Percentiles rank a stretch among this genome's conserved stretches.
Conservation (phyloP, 2,329 filamentous ascomycete genomes). For the Epichloe glyceriae region DNA sequence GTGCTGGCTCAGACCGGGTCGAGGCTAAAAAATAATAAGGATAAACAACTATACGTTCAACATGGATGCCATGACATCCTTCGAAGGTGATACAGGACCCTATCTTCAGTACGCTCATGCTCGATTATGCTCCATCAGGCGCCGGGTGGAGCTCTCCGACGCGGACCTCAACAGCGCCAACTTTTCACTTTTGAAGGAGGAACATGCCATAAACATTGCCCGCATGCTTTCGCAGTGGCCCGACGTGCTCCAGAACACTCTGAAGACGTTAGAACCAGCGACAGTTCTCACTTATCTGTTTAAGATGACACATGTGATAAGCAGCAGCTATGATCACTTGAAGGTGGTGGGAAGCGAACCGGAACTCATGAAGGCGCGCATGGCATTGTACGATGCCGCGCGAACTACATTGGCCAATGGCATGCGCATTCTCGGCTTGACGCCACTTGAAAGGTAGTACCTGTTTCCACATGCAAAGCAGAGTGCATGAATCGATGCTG, state of each 20-base stretch:
- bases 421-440: constrained; percentile 69
- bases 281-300: constrained; percentile 51
- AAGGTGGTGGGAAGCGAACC: constrained; percentile 69
- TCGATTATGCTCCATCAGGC: constrained; percentile 52
- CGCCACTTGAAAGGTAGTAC: constrained; percentile 49
- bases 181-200: constrained; percentile 54
- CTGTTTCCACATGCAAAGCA: neutral
- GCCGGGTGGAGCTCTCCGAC: constrained; percentile 38
- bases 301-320: constrained; percentile 73
- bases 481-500: neutral
- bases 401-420: constrained; percentile 68
- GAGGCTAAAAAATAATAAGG: constrained; percentile 13
- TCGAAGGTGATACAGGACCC: constrained; percentile 74
- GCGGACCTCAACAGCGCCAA: constrained; percentile 52
- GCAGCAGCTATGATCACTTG: constrained; percentile 69
- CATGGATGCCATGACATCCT: constrained; percentile 70
- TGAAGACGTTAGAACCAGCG: constrained; percentile 70
- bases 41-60: constrained; percentile 62
- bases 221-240: constrained; percentile 74
- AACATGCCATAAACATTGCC: constrained; percentile 60
- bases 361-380: constrained; percentile 44
- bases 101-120: constrained; percentile 77
- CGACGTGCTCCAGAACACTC: constrained; percentile 69
- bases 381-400: constrained; percentile 55
- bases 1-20: neutral